Evolutionary conservation across 495 filamentous ascomycete species (phyloP).

Genomic region (Astrothelium subdiscretum): DNA sequence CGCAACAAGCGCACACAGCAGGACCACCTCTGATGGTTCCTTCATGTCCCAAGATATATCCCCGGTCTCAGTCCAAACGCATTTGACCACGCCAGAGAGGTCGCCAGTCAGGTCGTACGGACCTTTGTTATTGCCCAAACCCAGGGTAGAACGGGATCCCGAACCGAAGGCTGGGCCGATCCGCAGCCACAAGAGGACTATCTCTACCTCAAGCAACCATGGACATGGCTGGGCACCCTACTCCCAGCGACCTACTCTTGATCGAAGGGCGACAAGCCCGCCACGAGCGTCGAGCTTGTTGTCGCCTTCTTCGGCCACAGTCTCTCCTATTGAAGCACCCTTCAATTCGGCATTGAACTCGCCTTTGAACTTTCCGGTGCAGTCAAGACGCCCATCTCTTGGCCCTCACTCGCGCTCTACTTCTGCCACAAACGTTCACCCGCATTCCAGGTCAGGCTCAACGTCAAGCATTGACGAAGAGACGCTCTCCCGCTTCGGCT

Average conservation of each 20-base stretch:
- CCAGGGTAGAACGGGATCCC: conserved; percentile 77
- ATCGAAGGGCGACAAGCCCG: conserved; percentile 54
- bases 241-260: conserved; percentile 29
- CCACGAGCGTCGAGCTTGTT: conserved; percentile 45
- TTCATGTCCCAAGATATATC: conserved; percentile 59
- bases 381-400: conserved; percentile 41
- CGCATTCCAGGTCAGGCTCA: conserved; percentile 36
- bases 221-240: conserved; percentile 36
- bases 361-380: conserved; percentile 55
- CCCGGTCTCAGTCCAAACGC: conserved; percentile 63
- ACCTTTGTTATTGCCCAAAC: conserved; percentile 73
- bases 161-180: conserved; percentile 39
- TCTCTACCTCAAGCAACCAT: conserved; percentile 44
- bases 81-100: conserved; percentile 53
- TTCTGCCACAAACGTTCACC: conserved; percentile 45
- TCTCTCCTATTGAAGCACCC: background rate
- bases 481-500: conserved; percentile 57
- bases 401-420: conserved; percentile 35
- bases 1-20: conserved; percentile 21
- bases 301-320: conserved; percentile 38
- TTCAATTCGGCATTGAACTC: conserved; percentile 27
- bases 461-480: conserved; percentile 56
- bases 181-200: conserved; percentile 40
- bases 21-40: conserved; percentile 40
- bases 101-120: conserved; percentile 73